A percentile compares a stretch with the other conserved stretches of the same genome.
Conservation (phyloP, 768 basidiomycete species). For the Lactarius hengduanensis region DNA sequence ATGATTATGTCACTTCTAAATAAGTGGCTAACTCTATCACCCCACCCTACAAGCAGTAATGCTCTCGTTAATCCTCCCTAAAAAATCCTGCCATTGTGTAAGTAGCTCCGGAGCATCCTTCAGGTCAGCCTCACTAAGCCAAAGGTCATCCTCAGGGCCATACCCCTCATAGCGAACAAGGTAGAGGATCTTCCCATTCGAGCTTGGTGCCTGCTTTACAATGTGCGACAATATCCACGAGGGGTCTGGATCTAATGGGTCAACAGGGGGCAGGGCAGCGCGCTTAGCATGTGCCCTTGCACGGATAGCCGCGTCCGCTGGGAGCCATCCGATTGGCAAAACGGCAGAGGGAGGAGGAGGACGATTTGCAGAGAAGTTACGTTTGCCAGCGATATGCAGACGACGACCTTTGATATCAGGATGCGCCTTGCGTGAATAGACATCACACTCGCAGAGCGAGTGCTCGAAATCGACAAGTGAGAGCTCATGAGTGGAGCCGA, state of each 20-base stretch:
- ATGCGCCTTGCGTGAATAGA: slow-evolving; percentile 63
- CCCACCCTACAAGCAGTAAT: slow-evolving; percentile 6
- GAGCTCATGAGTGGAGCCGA: slow-evolving; percentile 35
- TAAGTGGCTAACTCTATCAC: not conserved
- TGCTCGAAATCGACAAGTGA: slow-evolving; percentile 78
- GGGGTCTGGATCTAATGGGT: slow-evolving; percentile 27
- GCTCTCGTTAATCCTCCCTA: slow-evolving; percentile 26
- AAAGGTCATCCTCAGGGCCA: slow-evolving; percentile 34
- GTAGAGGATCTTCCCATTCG: slow-evolving; percentile 23
- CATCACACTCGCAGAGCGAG: slow-evolving; percentile 74
- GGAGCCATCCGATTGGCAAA: slow-evolving; percentile 32
- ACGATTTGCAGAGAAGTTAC: slow-evolving; percentile 27
- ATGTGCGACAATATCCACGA: slow-evolving; percentile 36
- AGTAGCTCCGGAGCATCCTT: slow-evolving; percentile 32
- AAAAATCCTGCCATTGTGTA: slow-evolving; percentile 28
- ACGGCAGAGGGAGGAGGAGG: slow-evolving; percentile 32
- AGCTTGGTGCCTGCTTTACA: slow-evolving; percentile 31
- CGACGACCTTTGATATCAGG: slow-evolving; percentile 43
- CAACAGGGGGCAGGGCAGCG: slow-evolving; percentile 27
- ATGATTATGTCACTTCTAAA: too few relatives aligned
- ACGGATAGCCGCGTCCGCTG: slow-evolving; percentile 13
- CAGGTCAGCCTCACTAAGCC: slow-evolving; percentile 30
- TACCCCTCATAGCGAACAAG: slow-evolving; percentile 36
- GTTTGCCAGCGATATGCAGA: slow-evolving; percentile 35
- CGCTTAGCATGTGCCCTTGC: slow-evolving; percentile 20